Conservation (phyloP, 805 yeast genomes). For the Zygosaccharomyces pseudorouxii region DNA sequence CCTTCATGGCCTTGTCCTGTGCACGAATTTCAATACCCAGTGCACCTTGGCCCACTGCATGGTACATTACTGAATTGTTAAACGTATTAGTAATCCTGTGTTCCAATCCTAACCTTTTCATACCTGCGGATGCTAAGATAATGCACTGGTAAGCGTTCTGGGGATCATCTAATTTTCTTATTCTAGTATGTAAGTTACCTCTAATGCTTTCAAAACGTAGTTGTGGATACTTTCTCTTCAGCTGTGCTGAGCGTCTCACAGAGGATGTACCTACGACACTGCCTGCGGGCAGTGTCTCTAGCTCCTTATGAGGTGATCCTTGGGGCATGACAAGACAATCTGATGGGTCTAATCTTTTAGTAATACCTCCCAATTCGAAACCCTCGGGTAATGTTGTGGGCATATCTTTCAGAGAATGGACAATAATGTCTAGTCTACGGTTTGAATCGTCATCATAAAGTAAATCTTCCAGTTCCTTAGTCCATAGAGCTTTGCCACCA, state of each 20-base stretch:
- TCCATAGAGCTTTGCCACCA: conserved; percentile 97
- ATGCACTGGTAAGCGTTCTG: conserved; percentile 64
- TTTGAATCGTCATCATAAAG: conserved; percentile 58
- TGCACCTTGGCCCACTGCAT: conserved; percentile 99
- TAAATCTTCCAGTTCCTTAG: conserved; percentile 84
- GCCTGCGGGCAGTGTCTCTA: conserved; percentile 77
- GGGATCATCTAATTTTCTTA: conserved; percentile 72
- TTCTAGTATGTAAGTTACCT: conserved; percentile 78
- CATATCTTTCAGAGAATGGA: conserved; percentile 88
- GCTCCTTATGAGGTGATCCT: conserved; percentile 55
- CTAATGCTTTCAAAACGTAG: conserved; percentile 78
- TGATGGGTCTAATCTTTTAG: conserved; percentile 85
- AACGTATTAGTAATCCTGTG: conserved; percentile 69
- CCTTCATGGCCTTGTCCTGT: conserved; percentile 54
- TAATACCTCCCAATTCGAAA: conserved; percentile 82
- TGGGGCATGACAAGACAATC: conserved; percentile 81
- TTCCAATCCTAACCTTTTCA: conserved; percentile 66
- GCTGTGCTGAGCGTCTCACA: conserved; percentile 88
- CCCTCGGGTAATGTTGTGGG: conserved; percentile 90
- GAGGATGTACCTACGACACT: conserved; percentile 92
- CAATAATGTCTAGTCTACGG: conserved; percentile 78
- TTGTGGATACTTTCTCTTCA: conserved; percentile 70
- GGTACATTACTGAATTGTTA: conserved; percentile 75
- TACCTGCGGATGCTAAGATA: conserved; percentile 89
- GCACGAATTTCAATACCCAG: conserved; percentile 84